Evolutionary conservation across 306 rosid species (phyloP).

Genomic region (Castanospermum australe): DNA sequence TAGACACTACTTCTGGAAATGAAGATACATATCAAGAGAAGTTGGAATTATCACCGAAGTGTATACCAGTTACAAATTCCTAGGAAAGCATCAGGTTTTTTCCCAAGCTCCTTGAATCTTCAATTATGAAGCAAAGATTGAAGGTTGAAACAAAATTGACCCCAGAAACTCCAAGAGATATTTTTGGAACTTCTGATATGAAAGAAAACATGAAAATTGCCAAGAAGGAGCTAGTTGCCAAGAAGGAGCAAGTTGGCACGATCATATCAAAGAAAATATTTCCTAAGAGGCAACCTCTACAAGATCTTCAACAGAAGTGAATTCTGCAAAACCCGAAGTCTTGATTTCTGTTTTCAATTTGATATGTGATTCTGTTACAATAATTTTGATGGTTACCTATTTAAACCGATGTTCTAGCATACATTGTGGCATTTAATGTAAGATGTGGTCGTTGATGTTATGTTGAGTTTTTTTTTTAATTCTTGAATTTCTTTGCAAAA

Average conservation of each 20-base stretch:
- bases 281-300: slow-evolving; percentile 32
- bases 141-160: background rate
- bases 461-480: background rate
- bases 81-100: background rate
- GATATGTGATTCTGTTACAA: background rate
- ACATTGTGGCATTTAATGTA: background rate
- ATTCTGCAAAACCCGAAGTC: background rate
- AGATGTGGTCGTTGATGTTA: background rate
- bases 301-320: slow-evolving; percentile 38
- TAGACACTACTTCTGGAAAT: slow-evolving; percentile 9
- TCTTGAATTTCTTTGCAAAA: background rate
- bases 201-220: slow-evolving; percentile 29
- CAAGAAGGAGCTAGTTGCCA: slow-evolving; percentile 22
- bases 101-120: slow-evolving; percentile 5
- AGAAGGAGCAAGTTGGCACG: slow-evolving; percentile 16
- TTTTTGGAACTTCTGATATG: slow-evolving; percentile 13
- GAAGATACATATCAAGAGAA: slow-evolving; percentile 14
- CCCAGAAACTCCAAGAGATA: background rate
- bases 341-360: background rate
- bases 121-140: background rate
- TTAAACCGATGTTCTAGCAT: background rate
- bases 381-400: background rate
- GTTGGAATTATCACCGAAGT: slow-evolving; percentile 17
- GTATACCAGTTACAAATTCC: background rate
- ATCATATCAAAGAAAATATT: slow-evolving; percentile 17